Conservation (phyloP, 495 filamentous ascomycete species). For the Penicillium canariense region DNA sequence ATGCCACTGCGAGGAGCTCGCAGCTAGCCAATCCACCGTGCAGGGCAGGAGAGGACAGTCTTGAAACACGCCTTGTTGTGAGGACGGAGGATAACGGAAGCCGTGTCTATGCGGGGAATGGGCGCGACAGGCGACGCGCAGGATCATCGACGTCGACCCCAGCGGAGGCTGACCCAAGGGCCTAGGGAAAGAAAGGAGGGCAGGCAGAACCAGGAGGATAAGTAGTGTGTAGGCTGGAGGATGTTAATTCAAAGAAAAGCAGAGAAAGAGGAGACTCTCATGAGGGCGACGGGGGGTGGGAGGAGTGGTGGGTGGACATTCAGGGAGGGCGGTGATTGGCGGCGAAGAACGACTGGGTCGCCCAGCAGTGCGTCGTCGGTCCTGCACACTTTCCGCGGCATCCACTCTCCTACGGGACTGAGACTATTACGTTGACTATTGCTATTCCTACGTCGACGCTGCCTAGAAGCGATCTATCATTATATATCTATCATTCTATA, state of each 20-base stretch:
- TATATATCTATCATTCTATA: too few species aligned
- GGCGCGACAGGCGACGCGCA: conserved; percentile 39
- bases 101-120: conserved; percentile 40
- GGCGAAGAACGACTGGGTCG: conserved; percentile 4
- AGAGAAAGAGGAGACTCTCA: conserved; percentile 2
- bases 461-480: too few species aligned
- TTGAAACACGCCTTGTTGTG: conserved; percentile 14
- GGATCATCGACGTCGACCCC: conserved; percentile 35
- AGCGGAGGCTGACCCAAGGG: conserved; percentile 23
- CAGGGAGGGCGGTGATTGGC: conserved; percentile 22
- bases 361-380: conserved; percentile 8
- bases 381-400: background rate
- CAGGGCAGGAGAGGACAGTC: background rate
- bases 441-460: too few species aligned
- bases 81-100: conserved; percentile 28
- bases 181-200: conserved; percentile 5
- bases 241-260: conserved; percentile 5
- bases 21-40: background rate
- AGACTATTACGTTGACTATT: too few species aligned
- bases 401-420: too few species aligned
- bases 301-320: background rate
- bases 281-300: background rate
- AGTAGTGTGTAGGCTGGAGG: background rate
- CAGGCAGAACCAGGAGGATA: background rate
- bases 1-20: conserved; percentile 1